Conservation (phyloP, 2,329 filamentous ascomycete species). For the Fusarium sp. region DNA sequence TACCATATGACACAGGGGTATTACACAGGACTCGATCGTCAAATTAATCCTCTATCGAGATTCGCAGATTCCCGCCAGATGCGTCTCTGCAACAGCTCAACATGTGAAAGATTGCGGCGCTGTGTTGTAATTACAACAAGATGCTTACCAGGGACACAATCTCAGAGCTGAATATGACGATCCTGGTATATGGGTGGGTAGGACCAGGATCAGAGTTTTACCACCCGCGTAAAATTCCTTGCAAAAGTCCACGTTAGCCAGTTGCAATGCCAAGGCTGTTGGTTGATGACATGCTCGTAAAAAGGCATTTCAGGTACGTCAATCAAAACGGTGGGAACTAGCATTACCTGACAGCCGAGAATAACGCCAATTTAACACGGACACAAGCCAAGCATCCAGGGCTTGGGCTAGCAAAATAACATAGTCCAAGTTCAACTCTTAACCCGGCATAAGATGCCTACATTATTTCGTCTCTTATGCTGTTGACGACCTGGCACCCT, state of each 20-base stretch:
- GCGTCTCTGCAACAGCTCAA: not conserved
- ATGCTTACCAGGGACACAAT: not conserved
- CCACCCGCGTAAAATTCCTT: not conserved
- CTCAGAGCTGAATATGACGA: not conserved
- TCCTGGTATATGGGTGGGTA: not conserved
- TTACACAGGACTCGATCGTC: not conserved
- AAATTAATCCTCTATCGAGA: not conserved
- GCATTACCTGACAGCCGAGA: not conserved
- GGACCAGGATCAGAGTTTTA: conserved; percentile 9
- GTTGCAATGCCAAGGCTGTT: not conserved
- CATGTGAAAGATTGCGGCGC: not conserved
- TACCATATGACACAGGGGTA: not conserved
- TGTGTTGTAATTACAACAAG: not conserved
- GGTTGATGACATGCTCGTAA: not conserved
- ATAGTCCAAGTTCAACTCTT: not conserved
- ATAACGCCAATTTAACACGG: not conserved
- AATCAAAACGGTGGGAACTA: not conserved
- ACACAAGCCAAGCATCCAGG: not conserved
- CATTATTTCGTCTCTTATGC: not conserved
- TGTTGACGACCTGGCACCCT: not conserved
- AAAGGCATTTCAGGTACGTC: not conserved
- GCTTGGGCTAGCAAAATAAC: not conserved
- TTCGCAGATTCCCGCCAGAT: not conserved
- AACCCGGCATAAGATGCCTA: accelerated
- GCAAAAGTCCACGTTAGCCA: not conserved